Evolutionary conservation across 2,329 filamentous ascomycete species (phyloP).

Genomic region (Colletotrichum tropicale): DNA sequence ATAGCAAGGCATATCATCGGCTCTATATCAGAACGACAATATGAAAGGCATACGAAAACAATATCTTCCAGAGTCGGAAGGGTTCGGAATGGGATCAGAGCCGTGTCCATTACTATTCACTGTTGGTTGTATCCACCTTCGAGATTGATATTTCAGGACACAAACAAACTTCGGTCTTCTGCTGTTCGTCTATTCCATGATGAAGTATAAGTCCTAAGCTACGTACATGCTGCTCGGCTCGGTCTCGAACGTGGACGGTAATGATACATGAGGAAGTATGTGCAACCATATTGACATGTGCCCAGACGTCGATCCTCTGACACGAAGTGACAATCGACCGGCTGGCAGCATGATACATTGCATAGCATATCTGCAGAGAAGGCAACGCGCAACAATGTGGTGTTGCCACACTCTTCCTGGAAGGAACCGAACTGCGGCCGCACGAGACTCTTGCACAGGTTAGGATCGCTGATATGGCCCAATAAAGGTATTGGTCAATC

Average conservation of each 20-base stretch:
- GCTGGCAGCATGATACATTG: not conserved
- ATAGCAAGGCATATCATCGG: not conserved
- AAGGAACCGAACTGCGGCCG: not conserved
- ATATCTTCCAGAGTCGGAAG: accelerated
- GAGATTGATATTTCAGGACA: not conserved
- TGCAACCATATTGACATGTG: not conserved
- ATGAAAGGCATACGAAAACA: not conserved
- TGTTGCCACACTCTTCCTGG: not conserved
- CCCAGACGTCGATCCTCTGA: not conserved
- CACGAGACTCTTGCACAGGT: accelerated
- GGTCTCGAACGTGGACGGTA: not conserved
- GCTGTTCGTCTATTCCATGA: not conserved
- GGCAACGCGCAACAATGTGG: not conserved
- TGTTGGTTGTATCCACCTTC: accelerated
- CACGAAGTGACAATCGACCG: not conserved
- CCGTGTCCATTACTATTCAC: not conserved
- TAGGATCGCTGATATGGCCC: not conserved
- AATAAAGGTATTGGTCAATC: not conserved
- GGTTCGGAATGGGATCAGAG: not conserved
- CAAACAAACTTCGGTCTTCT: not conserved
- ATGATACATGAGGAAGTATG: not conserved
- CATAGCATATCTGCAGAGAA: not conserved
- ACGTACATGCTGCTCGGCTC: not conserved
- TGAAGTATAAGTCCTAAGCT: not conserved
- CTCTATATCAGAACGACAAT: accelerated